Base-by-base conservation (phyloP, 345 rosid species). In the Camelina neglecta region DNA sequence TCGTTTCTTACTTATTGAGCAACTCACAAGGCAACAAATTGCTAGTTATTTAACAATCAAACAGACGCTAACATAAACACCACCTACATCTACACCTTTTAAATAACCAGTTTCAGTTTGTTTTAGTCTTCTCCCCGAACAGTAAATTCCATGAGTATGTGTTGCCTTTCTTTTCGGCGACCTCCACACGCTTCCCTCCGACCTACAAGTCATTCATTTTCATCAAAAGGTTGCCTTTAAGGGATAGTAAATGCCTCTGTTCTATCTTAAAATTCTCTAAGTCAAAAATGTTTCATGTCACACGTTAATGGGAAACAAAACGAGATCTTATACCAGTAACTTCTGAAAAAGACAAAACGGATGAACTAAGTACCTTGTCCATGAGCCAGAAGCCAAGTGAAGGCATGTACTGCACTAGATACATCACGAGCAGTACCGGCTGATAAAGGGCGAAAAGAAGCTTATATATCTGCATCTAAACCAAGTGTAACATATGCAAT, bases 361-460 rank as follows among this genome's bases (percentile, higher is more conserved):
- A 72, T 53, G 41, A 47, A 54, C 59, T 72, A 73, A 51, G 72
- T 87, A 93, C 96, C 96, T 87, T 90, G 86, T 94, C 98, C 95
- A 94, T 94, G 57, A 94, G 88, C 96, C 96, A 92, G 74, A 83
- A 86, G 79, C 97, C 98, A 48, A 92, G 60, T 21, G 81, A 83
- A 38, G 96, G 97, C 89, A 92, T 84, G 86, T 90, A 89, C 69
- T 94, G 98, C 78, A 94, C 92, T 64, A 92, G 79, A 82, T 92
- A 94, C 95, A 92, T 86, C 51, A 94, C 93, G 36, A 86, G 85
- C 24, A 94, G 84, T 38, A 94, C 97, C 72, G 98, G 98, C 98
- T 90, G 93, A 80, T 81, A 67, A 75, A 16, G 44, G 38, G 18
- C 0, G 2, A 20, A 50, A 21, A 59, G 0, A 73, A 55, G 21